Base-by-base conservation (phyloP, 2,329 filamentous ascomycete genomes). In the Penicillium sp. region DNA sequence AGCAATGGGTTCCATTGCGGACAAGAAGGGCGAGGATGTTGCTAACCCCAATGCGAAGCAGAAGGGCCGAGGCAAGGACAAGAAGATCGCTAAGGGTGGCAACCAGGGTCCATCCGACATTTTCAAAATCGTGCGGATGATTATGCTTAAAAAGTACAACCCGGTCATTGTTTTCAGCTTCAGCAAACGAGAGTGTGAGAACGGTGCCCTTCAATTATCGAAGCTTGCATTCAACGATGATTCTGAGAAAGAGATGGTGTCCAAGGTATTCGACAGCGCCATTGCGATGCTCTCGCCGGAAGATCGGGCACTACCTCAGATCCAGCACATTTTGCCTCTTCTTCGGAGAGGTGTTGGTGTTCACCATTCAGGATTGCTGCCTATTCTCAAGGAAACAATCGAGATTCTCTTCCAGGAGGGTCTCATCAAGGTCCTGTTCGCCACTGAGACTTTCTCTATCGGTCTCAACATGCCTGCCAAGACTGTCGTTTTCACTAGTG, bases 101-200 rank as follows among this genome's bases (percentile, higher is more conserved):
- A 82, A 83, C 39, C 82, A 87, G 55, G 84, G 81, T 26, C 77
- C 84, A 13, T 85, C 85, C 1, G 94, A 99, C 73, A 96, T 99
- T 56, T 91, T 90, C 78, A 97, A 96, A 80, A 96, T 99, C 65
- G 89, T 99, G 61, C 89, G 89, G 73, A 99, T 99, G 94, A 95
- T 97, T 63, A 95, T 99, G 87, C 82, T 90, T 75, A 96, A 92
- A 77, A 94, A 89, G 69, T 95, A 94, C 75, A 96, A 99, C 67
- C 94, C 94, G 0, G 94, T 97, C 65, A 99, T 99, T 69, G 91
- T 99, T 36, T 99, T 99, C 83, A 97, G 93, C 74, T 99, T 99
- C 78, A 96, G 92, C 81, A 99, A 99, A 78, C 84, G 93, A 60
- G 93, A 97, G 66, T 96, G 93, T 70, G 94, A 99, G 75, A 85